These are phyloP conservation scores for Schizochytrium sp. DNA, from an alignment of 108 stramenopile genomes.

Conservation along the genomic window DNA sequence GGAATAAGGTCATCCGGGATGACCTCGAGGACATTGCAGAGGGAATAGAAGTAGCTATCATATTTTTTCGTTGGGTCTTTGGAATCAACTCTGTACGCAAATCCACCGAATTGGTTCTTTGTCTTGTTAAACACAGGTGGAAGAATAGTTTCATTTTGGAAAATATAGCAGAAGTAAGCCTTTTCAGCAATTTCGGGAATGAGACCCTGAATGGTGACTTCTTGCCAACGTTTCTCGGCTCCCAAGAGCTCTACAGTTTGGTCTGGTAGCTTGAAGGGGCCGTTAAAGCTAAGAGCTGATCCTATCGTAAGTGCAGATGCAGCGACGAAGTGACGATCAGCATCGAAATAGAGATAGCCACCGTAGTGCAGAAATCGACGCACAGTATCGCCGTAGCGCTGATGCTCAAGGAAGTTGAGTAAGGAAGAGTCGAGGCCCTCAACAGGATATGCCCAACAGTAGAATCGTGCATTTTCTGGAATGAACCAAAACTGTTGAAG, in stretches of 20 bases:
- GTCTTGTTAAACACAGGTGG: not conserved
- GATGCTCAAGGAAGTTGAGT: not conserved
- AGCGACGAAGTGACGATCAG: not conserved
- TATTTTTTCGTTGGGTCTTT: not conserved
- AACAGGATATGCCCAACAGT: not conserved
- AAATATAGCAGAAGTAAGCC: conserved; percentile 1
- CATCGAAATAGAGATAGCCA: conserved; percentile 29
- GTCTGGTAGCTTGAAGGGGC: conserved; percentile 5
- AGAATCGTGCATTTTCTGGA: conserved; percentile 34
- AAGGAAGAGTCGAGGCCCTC: not conserved
- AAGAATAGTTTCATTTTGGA: not conserved
- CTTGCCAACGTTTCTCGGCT: not conserved
- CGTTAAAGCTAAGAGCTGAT: conserved; percentile 36
- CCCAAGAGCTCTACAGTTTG: not conserved
- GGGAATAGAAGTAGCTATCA: too few species aligned
- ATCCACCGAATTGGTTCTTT: not conserved
- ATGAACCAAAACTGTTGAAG: not conserved
- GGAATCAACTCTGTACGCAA: not conserved
- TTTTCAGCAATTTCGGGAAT: not conserved
- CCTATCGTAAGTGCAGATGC: not conserved
- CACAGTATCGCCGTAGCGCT: not conserved
- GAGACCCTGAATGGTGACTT: not conserved
- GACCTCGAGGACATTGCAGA: too few species aligned
- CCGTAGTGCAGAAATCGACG: not conserved
- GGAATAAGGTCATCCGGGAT: too few species aligned